Evolutionary conservation across 257 asterid species (phyloP).

Genomic region (Anisodus tanguticus): DNA sequence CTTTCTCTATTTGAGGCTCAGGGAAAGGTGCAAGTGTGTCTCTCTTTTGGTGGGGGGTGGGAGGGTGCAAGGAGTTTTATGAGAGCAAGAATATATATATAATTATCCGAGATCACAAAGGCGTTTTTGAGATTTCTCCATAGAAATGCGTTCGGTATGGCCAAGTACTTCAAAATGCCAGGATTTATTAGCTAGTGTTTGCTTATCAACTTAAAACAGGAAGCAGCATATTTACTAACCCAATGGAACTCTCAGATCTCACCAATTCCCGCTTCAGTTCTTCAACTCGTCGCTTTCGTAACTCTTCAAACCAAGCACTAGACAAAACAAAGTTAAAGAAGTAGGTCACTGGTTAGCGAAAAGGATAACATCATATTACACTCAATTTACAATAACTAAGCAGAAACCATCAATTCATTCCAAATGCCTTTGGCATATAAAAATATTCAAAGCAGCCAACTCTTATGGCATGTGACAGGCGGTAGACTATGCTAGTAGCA

Average conservation of each 20-base stretch:
- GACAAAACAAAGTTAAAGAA: constrained; percentile 19
- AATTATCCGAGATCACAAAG: neutral
- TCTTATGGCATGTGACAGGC: neutral
- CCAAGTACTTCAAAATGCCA: neutral
- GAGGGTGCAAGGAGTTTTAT: neutral
- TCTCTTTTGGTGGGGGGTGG: neutral
- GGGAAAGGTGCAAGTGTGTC: neutral
- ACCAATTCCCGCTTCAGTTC: constrained; percentile 77
- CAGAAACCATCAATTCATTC: neutral
- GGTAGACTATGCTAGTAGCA: neutral
- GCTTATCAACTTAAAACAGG: neutral
- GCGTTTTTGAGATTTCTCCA: neutral
- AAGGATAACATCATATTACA: neutral
- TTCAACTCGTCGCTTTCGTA: constrained; percentile 72
- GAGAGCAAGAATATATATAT: neutral
- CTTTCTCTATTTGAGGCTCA: neutral
- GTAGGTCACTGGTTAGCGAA: constrained; percentile 20
- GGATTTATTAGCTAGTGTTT: neutral
- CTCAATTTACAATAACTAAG: neutral
- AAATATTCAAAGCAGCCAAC: too few species aligned
- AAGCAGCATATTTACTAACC: constrained; percentile 52
- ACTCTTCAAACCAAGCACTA: constrained; percentile 91
- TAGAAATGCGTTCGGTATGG: neutral
- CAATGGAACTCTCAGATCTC: constrained; percentile 78
- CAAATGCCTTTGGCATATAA: neutral